These are phyloP conservation scores for Verbascum thapsus DNA, from an alignment of 257 asterid genomes.

Conservation along the genomic window DNA sequence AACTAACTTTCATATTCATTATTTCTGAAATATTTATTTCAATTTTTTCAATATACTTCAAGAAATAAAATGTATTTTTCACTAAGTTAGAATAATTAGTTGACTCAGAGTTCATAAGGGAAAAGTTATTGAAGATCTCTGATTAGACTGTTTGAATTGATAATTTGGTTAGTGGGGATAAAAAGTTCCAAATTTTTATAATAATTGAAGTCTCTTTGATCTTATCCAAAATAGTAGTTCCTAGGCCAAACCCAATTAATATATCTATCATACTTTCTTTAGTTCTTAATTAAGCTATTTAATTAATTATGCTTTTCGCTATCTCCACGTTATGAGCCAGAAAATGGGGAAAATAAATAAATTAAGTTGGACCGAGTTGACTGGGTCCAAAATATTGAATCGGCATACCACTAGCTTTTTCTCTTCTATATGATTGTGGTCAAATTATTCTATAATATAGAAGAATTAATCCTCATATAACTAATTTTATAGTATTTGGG, in stretches of 20 bases:
- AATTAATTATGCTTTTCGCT: neutral
- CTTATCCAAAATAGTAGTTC: conserved; percentile 38
- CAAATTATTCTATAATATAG: no score
- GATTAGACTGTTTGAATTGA: conserved; percentile 1
- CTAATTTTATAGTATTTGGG: neutral
- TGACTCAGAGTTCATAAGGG: conserved; percentile 13
- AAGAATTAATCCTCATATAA: no score
- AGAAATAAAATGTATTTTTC: no score
- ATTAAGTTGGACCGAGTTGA: neutral
- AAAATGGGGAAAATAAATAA: conserved; percentile 24
- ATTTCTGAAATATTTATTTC: no score
- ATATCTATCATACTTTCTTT: neutral
- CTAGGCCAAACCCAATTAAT: conserved; percentile 25
- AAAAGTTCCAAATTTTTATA: conserved; percentile 9
- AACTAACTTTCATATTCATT: no score
- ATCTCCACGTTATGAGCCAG: conserved; percentile 21
- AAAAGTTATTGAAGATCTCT: conserved; percentile 1
- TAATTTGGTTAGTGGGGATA: conserved; percentile 27
- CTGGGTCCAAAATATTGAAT: no score
- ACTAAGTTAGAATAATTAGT: conserved; percentile 6
- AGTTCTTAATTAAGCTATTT: no score
- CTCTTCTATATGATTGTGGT: no score
- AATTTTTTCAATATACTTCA: no score
- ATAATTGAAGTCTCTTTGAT: conserved; percentile 34
- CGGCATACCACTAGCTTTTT: no score